Evolutionary conservation across 2,329 filamentous ascomycete genomes (phyloP), one percentile per base, ranked within the genome.

Genomic region (Tricladium varicosporioides): DNA sequence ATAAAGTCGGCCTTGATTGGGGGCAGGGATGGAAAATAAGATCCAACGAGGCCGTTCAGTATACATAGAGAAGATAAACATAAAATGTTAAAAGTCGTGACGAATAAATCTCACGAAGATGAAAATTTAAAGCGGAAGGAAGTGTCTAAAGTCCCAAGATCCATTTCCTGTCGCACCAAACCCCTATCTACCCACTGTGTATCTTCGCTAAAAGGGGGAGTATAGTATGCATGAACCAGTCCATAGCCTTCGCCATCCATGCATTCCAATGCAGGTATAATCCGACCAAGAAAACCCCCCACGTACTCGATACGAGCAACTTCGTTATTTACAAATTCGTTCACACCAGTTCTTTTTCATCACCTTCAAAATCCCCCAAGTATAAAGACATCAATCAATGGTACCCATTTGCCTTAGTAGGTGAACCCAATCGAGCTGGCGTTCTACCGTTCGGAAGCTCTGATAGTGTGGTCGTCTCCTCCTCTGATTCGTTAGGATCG

Each of bases 401-500:
- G 46, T 48, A 44, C 9, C 49, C 57, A 47, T 56, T 59, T 46
- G 31, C 27, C 31, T 59, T 59, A 1, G 44, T 43, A 15, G 57
- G 53, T 10, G 47, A 52, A 5, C 11, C 19, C 9, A 36, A 7
- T 5, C 53, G 44, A 16, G 32, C 13, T 14, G 60, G 60, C 44
- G 27, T 64, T 43, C 62, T 58, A 3, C 68, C 68, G 50, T 70
- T 69, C 16, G 63, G 55, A 16, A 68, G 51, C 50, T 68, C 67
- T 13, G 55, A 50, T 14, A 66, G 49, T 13, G 63, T 62, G 22
- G 49, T 22, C 2, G 16, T 16, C 42, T 56, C 60, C 31, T 56
- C 55, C 18, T 62, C 51, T 1, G 50, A 52, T 36, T 61, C 60
- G n/a, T 64, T 59, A 11, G 63, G 65, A 33, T 63, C 65, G 47